Base-by-base conservation (phyloP, 1,139 yeast species). In the Petasospora fabianii region DNA sequence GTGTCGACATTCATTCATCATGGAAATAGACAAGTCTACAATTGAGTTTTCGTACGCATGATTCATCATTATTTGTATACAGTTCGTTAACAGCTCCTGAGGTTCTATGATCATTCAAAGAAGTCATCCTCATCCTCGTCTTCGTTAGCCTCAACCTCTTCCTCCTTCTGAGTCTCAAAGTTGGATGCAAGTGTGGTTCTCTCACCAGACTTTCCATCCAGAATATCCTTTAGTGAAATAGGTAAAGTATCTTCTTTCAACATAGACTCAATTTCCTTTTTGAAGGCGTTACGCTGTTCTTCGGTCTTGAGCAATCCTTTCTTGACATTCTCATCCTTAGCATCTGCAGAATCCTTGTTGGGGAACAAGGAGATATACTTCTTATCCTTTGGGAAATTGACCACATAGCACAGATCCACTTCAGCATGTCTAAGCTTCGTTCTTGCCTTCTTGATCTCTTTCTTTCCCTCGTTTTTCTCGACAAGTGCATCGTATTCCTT, bases 351-450 rank as follows among this genome's bases (percentile, higher is more conserved):
- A 56, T 63, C 65, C 17, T 61, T 63, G 16, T 61, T 62, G 39
- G 85, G 86, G 58, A 78, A 92, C 44, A 92, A 64, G 0, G 97
- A 78, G 27, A 87, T 77, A 59, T 92, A 92, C 62, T 87, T 90
- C 52, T 78, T 79, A 36, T 80, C 73, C 55, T 76, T 77, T 24
- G 98, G 97, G 65, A 79, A 92, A 54, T 83, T 70, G 14, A 80
- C 71, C 16, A 83, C 78, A 56, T 92, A 92, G 24, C 85, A 85
- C 30, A 85, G 64, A 54, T 90, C 96, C 11, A 81, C 65, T 56
- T 82, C 84, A 36, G 79, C 70, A 47, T 81, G 80, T 41, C 62
- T 61, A 36, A 84, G 62, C 35, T 68, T 69, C 46, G 73, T 71
- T 54, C 76, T 71, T 65, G 73, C 55, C 34, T 53, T 54, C 32